phyloP scores from a whole-genome alignment of 202 grass and related monocot species.

The Digitaria exilis region DNA sequence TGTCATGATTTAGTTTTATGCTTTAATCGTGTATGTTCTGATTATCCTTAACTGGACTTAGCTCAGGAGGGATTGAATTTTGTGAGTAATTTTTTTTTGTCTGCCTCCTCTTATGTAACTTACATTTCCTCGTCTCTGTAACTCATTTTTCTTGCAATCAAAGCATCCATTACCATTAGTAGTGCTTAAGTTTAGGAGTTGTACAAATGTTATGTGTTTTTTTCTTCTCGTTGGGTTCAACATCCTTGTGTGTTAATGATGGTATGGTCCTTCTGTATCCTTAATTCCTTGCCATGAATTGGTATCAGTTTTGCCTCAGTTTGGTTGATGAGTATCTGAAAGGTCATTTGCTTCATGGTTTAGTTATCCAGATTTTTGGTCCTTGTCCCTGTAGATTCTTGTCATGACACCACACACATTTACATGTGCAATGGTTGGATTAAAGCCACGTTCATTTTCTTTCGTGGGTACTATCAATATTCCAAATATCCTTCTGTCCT shows the following conservation, averaged over 20 bases:
- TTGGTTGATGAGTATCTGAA: not conserved
- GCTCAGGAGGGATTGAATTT: not conserved
- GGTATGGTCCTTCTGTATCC: not conserved
- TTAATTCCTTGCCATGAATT: not conserved
- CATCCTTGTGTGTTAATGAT: not conserved
- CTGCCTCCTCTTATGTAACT: not conserved
- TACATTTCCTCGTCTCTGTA: not conserved
- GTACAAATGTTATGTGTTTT: not conserved
- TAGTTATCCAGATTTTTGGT: not conserved
- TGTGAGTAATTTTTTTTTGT: not conserved
- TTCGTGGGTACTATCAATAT: not conserved
- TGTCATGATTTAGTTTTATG: not conserved
- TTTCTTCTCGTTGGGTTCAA: not conserved
- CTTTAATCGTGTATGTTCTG: not conserved
- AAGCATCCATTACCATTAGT: conserved; percentile 1
- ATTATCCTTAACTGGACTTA: not conserved
- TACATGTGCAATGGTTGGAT: not conserved
- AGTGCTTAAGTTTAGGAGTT: conserved; percentile 13
- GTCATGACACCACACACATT: not conserved
- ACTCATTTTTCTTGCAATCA: not conserved
- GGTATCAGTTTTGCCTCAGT: not conserved
- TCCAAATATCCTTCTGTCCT: not conserved
- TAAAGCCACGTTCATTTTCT: not conserved
- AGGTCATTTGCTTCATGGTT: not conserved
- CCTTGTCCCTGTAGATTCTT: not conserved